Evolutionary conservation across 1,284 basidiomycete species (phyloP).

Genomic region (Boletus chippewaensis): DNA sequence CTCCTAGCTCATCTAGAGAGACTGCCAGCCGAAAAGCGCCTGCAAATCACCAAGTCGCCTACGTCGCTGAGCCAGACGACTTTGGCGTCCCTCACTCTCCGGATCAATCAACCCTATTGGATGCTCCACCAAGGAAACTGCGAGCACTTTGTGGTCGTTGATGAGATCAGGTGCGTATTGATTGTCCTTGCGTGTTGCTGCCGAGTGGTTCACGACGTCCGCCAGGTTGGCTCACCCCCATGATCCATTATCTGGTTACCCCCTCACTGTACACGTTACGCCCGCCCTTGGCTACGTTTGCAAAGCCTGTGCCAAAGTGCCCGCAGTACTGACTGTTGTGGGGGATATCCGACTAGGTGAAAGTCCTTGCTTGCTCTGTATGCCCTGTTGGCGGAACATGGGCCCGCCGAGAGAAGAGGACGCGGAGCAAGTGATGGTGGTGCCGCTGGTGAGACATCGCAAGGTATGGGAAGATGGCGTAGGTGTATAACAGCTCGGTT

Average conservation of each 20-base stretch:
- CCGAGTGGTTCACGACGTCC: neutral
- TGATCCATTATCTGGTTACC: slow-evolving; percentile 54
- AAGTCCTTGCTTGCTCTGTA: slow-evolving; percentile 67
- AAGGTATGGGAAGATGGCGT: slow-evolving; percentile 16
- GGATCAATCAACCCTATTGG: slow-evolving; percentile 72
- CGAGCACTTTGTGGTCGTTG: slow-evolving; percentile 70
- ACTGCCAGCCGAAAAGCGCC: slow-evolving; percentile 32
- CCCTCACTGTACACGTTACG: slow-evolving; percentile 57
- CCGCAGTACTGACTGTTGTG: slow-evolving; percentile 58
- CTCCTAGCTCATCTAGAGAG: slow-evolving; percentile 40
- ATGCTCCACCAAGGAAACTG: slow-evolving; percentile 73
- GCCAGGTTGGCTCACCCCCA: slow-evolving; percentile 49
- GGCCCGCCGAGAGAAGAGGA: slow-evolving; percentile 41
- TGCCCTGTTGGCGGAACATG: slow-evolving; percentile 65
- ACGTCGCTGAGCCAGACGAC: slow-evolving; percentile 42
- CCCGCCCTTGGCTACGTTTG: slow-evolving; percentile 58
- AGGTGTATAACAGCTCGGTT: neutral
- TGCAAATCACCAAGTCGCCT: slow-evolving; percentile 38
- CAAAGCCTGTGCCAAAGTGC: slow-evolving; percentile 60
- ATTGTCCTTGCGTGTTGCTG: neutral
- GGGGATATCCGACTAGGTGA: slow-evolving; percentile 69
- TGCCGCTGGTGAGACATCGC: slow-evolving; percentile 46
- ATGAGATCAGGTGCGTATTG: slow-evolving; percentile 57
- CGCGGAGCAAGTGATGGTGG: slow-evolving; percentile 41
- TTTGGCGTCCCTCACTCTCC: slow-evolving; percentile 49